phyloP scores from a whole-genome alignment of 2,329 filamentous ascomycete species.

The Talaromyces amestolkiae region DNA sequence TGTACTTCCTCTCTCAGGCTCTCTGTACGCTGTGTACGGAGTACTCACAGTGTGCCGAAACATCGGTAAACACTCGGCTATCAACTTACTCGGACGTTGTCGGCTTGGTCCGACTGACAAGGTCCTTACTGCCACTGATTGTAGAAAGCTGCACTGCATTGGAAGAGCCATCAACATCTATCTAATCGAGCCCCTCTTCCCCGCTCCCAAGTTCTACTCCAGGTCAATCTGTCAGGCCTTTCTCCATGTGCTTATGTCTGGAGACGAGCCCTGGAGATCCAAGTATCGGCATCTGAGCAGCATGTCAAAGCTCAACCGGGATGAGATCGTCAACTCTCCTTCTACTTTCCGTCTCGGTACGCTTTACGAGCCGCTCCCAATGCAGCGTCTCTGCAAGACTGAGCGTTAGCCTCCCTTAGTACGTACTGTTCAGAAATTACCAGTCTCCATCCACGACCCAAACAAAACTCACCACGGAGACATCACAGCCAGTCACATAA shows the following conservation, averaged over 20 bases:
- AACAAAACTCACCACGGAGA: background rate
- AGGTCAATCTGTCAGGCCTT: too few species aligned
- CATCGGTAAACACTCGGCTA: background rate
- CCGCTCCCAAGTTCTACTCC: background rate
- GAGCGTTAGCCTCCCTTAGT: background rate
- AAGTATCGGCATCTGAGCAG: background rate
- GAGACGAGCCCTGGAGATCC: background rate
- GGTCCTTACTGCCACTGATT: too few species aligned
- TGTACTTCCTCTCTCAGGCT: too few species aligned
- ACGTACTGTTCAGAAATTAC: background rate
- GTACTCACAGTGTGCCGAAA: background rate
- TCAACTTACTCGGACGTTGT: background rate
- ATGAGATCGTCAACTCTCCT: background rate
- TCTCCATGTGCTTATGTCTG: background rate
- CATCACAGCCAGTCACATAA: background rate
- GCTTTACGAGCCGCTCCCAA: background rate
- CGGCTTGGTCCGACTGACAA: background rate
- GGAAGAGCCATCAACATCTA: background rate
- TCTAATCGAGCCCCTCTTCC: background rate
- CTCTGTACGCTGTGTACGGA: too few species aligned
- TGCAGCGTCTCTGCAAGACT: background rate
- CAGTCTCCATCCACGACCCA: background rate
- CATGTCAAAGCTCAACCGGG: background rate
- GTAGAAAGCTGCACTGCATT: background rate
- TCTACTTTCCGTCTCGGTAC: background rate